Evolutionary conservation across 164 flowering plant genomes (phyloP), one percentile per base, ranked within the genome.

Genomic region (Aristolochia contorta): DNA sequence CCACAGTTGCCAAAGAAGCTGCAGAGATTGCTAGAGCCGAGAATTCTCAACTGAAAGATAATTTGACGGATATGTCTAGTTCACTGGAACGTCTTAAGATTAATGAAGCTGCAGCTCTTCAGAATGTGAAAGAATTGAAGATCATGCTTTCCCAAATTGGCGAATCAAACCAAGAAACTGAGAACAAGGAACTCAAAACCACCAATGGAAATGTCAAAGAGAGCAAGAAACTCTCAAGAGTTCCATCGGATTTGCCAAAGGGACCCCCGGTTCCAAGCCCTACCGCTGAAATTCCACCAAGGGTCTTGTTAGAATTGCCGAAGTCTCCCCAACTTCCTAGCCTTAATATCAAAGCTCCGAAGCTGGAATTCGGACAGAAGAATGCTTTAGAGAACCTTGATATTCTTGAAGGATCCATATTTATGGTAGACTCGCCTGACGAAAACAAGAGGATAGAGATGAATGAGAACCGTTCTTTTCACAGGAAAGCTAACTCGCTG

Each of bases 1-100:
- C 97, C 19, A 79, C 74, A 60, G 83, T 76, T 15, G 91, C 97
- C 0, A 93, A 84, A 65, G 95, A 84, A 65, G 97, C 89, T 24
- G 78, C 96, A 9, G 81, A 69, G 27, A 80, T 93, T 53, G 97
- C 96, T 16, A 69, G 61, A 59, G 75, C 66, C 0, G 97, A 93
- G 50, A 90, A 88, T 67, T 78, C 85, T 10, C 77, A 74, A 23
- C 82, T 93, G 55, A 80, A 90, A 57, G 96, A 90, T 62, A 59
- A 56, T 54, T 68, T 83, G n/a, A 56, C 74, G 1, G 90, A 81
- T 6, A 85, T 83, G 70, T 87, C 87, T 15, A 72, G 73, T 49
- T 74, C 74, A 0, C 47, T 87, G 27, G 92, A 86, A 53, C 69
- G 59, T 43, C 82, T 82, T 6, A 67, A 74, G 61, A 60, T 67